These are phyloP conservation scores for Metschnikowia continentalis DNA, from an alignment of 805 yeast species.

Conservation along the genomic window DNA sequence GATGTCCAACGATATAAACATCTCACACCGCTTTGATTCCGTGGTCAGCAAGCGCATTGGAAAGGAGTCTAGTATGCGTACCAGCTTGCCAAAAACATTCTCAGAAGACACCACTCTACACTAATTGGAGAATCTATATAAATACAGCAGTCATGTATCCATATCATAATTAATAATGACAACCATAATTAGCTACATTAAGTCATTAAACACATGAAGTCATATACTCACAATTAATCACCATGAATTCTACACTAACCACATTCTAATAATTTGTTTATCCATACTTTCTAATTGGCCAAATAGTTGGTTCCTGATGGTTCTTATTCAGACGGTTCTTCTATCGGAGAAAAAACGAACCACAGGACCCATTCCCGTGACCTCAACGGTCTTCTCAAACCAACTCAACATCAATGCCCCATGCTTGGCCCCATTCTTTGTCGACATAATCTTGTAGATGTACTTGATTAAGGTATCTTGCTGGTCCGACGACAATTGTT, in stretches of 20 bases:
- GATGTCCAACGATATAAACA: slow-evolving; percentile 1
- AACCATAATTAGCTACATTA: no score
- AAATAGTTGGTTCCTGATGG: neutral
- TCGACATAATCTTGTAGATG: slow-evolving; percentile 79
- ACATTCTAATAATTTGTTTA: no score
- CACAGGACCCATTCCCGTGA: slow-evolving; percentile 84
- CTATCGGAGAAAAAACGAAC: slow-evolving; percentile 84
- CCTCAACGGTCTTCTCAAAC: slow-evolving; percentile 86
- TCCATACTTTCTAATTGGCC: neutral
- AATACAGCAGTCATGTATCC: no score
- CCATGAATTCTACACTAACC: no score
- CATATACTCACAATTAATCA: no score
- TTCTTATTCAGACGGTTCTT: slow-evolving; percentile 52
- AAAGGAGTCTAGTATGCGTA: slow-evolving; percentile 1
- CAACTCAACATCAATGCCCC: slow-evolving; percentile 85
- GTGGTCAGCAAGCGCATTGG: neutral
- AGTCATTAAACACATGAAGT: no score
- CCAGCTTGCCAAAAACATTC: slow-evolving; percentile 1
- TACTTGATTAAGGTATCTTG: slow-evolving; percentile 78
- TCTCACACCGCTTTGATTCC: neutral
- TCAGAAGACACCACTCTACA: neutral
- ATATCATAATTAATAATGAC: no score
- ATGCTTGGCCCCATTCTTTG: slow-evolving; percentile 72
- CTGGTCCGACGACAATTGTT: slow-evolving; percentile 56
- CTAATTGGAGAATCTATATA: neutral